Evolutionary conservation across 768 basidiomycete genomes (phyloP).

Genomic region (Russula dissimulans): DNA sequence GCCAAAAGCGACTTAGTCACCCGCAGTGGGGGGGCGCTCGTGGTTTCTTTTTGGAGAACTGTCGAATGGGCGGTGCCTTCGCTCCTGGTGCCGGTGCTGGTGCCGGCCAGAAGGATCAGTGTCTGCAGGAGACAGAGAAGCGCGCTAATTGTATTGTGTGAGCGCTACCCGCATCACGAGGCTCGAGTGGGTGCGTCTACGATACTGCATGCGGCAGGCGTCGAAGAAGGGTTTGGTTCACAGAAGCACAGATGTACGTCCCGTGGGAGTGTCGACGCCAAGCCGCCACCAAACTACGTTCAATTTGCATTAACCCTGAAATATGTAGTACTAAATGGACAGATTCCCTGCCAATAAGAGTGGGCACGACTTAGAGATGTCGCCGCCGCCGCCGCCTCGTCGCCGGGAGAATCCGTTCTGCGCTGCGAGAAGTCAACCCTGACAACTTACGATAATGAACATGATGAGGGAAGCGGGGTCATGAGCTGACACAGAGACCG

Average conservation of each 20-base stretch:
- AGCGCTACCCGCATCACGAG: conserved; percentile 1
- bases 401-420: background rate
- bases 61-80: conserved; percentile 1
- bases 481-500: background rate
- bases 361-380: background rate
- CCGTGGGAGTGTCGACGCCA: background rate
- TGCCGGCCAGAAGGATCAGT: background rate
- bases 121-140: background rate
- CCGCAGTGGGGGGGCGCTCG: background rate
- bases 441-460: background rate
- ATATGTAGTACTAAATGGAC: background rate
- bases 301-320: conserved; percentile 1
- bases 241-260: background rate
- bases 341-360: background rate
- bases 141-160: background rate
- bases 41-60: background rate
- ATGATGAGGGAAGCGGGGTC: background rate
- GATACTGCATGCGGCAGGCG: background rate
- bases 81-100: background rate
- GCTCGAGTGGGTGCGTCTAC: background rate
- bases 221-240: background rate
- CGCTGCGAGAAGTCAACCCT: too few relatives aligned
- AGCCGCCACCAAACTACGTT: conserved; percentile 5
- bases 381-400: background rate
- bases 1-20: conserved; percentile 1